Conservation (phyloP, 2,329 filamentous ascomycete genomes). For the Echinosphaeria canescens region DNA sequence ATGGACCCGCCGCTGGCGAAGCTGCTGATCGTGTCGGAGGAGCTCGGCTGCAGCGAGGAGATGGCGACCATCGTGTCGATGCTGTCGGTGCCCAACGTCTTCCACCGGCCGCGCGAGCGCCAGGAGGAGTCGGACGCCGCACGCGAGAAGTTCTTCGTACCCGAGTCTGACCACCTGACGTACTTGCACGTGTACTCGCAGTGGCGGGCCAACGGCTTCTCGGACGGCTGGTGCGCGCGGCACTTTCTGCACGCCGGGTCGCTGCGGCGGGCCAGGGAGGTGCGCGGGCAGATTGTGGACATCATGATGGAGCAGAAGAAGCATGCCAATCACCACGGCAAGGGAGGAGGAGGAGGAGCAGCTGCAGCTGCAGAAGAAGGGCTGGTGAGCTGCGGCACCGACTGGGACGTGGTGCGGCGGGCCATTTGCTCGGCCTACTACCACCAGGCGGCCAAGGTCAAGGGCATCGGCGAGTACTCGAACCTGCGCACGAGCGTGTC, state of each 20-base stretch:
- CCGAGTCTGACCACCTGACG: conserved; percentile 91
- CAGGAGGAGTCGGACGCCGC: conserved; percentile 93
- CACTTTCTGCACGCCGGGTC: conserved; percentile 96
- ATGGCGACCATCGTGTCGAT: conserved; percentile 98
- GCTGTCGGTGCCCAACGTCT: conserved; percentile 90
- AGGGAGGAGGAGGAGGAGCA: no score
- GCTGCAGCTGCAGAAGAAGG: no score
- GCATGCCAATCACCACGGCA: no score
- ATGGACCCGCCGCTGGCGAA: conserved; percentile 97
- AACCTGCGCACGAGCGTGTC: conserved; percentile 89
- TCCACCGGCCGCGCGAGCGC: conserved; percentile 90
- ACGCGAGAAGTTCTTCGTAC: conserved; percentile 95
- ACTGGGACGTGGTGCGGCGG: conserved; percentile 89
- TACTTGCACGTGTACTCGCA: conserved; percentile 90
- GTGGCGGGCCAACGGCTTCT: conserved; percentile 80
- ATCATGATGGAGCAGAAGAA: conserved; percentile 93
- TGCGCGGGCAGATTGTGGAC: conserved; percentile 78
- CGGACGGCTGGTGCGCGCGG: conserved; percentile 76
- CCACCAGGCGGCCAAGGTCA: conserved; percentile 89
- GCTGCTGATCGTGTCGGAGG: conserved; percentile 73
- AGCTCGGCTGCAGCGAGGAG: conserved; percentile 88
- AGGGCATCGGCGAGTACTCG: conserved; percentile 93
- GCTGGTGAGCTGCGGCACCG: conserved; percentile 74
- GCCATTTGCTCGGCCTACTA: conserved; percentile 98
- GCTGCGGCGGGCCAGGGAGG: conserved; percentile 76